Conservation (phyloP, 345 rosid species). For the Nasturtium officinale region DNA sequence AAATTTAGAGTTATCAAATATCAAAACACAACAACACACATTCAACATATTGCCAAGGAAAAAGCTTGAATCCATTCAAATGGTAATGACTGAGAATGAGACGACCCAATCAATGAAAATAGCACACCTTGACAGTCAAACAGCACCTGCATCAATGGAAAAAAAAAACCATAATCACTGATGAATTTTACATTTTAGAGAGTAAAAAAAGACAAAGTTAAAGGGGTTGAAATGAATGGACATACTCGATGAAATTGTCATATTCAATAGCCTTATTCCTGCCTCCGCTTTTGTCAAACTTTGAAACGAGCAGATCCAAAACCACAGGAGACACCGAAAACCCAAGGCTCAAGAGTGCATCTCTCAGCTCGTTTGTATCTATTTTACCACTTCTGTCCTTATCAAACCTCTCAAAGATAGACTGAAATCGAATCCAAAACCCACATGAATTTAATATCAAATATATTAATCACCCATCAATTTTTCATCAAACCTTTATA, state of each 20-base stretch:
- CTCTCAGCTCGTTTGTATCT: conserved; percentile 75
- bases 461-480: background rate
- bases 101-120: conserved; percentile 1
- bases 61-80: background rate
- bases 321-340: conserved; percentile 68
- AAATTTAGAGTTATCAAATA: conserved; percentile 20
- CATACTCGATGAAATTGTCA: conserved; percentile 95
- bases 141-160: conserved; percentile 66
- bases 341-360: conserved; percentile 79
- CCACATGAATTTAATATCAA: background rate
- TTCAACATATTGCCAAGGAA: background rate
- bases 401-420: conserved; percentile 78
- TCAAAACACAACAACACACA: conserved; percentile 29
- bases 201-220: background rate
- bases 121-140: conserved; percentile 79
- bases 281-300: conserved; percentile 90
- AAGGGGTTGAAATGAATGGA: background rate
- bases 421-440: conserved; percentile 45
- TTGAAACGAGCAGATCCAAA: conserved; percentile 75
- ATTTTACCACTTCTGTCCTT: conserved; percentile 87
- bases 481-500: conserved; percentile 10
- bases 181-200: background rate
- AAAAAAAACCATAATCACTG: background rate
- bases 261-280: conserved; percentile 74
- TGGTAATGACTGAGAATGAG: conserved; percentile 3